Conservation (phyloP, 2,329 filamentous ascomycete species). For the Scedosporium dehoogii region DNA sequence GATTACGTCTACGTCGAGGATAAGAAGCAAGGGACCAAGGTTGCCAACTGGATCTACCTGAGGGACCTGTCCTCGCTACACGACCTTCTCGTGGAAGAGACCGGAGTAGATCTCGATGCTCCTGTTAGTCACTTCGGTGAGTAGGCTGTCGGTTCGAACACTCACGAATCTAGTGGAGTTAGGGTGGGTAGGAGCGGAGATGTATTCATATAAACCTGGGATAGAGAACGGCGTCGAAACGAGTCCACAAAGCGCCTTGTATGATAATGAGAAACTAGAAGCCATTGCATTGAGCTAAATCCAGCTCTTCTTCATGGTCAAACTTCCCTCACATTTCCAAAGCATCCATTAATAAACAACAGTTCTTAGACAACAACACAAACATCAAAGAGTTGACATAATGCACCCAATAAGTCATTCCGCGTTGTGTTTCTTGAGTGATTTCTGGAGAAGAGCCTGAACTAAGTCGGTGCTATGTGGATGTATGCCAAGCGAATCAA, state of each 20-base stretch:
- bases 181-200: not conserved
- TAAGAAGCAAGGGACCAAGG: conserved; percentile 58
- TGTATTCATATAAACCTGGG: not conserved
- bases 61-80: conserved; percentile 71
- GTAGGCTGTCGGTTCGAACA: conserved; percentile 11
- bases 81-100: conserved; percentile 63
- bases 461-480: no score
- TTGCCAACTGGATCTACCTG: conserved; percentile 78
- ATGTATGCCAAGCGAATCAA: no score
- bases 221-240: not conserved
- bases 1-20: conserved; percentile 76
- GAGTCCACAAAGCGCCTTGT: not conserved
- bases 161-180: not conserved
- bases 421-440: no score
- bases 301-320: not conserved
- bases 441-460: no score
- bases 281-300: not conserved
- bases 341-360: not conserved
- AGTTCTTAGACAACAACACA: not conserved
- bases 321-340: not conserved
- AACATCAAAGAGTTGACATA: no score
- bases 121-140: conserved; percentile 16
- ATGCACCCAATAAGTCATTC: no score
- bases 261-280: not conserved
- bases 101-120: conserved; percentile 52